Conservation (phyloP, 2,329 filamentous ascomycete species). For the Onygena corvina region DNA sequence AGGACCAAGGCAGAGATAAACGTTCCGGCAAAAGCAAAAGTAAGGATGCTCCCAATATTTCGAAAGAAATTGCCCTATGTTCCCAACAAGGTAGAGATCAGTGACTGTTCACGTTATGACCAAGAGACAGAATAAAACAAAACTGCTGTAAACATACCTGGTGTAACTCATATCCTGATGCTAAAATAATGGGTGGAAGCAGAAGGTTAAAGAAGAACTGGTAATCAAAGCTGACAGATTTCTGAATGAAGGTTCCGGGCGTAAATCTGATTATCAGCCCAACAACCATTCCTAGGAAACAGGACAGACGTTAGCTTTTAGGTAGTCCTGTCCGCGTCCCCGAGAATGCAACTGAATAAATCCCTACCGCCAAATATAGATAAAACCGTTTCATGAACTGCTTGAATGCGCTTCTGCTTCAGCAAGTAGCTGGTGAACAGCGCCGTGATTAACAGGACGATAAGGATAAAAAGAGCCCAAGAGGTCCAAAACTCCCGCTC, state of each 20-base stretch:
- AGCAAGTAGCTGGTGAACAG: constrained; percentile 96
- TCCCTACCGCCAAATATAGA: constrained; percentile 82
- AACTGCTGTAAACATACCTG: constrained; percentile 42
- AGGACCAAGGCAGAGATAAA: constrained; percentile 96
- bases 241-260: constrained; percentile 70
- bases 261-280: constrained; percentile 76
- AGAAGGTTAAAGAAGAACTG: constrained; percentile 99
- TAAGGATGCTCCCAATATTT: constrained; percentile 92
- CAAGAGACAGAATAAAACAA: not conserved
- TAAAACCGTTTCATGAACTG: constrained; percentile 93
- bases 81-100: not conserved
- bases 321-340: not conserved
- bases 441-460: constrained; percentile 82
- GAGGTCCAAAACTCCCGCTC: constrained; percentile 92
- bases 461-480: constrained; percentile 95
- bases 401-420: constrained; percentile 92
- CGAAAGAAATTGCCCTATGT: constrained; percentile 83
- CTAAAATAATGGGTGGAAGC: constrained; percentile 94
- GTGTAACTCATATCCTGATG: constrained; percentile 92
- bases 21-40: constrained; percentile 92
- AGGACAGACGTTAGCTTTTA: not conserved
- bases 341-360: too few species aligned
- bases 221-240: constrained; percentile 91
- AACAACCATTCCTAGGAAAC: constrained; percentile 73
- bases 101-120: not conserved